A percentile compares a stretch with the other conserved stretches of the same genome.
Conservation (phyloP, 257 asterid species). For the Solanum piurae region DNA sequence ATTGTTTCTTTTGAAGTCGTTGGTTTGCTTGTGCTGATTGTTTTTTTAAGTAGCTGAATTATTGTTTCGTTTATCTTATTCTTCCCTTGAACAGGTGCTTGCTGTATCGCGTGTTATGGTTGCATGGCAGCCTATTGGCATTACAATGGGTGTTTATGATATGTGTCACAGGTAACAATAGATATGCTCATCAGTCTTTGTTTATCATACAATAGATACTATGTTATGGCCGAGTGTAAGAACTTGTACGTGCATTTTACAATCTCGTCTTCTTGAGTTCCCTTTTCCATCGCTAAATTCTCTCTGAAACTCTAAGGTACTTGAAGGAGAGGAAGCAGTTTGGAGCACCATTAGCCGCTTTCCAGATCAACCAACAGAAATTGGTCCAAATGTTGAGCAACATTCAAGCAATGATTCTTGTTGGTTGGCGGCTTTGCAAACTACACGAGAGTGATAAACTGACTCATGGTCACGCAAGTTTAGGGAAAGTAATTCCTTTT, state of each 20-base stretch:
- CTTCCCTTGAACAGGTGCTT: slow-evolving; percentile 57
- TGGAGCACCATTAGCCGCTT: slow-evolving; percentile 94
- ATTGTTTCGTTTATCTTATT: neutral
- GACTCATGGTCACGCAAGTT: slow-evolving; percentile 96
- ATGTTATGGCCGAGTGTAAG: neutral
- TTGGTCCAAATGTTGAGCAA: slow-evolving; percentile 79
- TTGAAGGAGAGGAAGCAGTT: slow-evolving; percentile 94
- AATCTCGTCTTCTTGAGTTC: neutral
- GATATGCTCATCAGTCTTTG: neutral
- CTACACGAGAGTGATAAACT: slow-evolving; percentile 82
- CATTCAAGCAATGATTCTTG: slow-evolving; percentile 77
- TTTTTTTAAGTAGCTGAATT: neutral
- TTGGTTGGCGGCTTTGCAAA: slow-evolving; percentile 98
- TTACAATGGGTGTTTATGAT: slow-evolving; percentile 95
- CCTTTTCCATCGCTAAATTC: neutral
- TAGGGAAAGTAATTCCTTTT: slow-evolving; percentile 61
- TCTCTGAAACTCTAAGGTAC: slow-evolving; percentile 41
- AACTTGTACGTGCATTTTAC: neutral
- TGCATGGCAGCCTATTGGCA: slow-evolving; percentile 98
- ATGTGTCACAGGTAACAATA: slow-evolving; percentile 79
- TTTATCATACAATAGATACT: neutral
- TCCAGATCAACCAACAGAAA: slow-evolving; percentile 90
- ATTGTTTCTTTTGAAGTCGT: neutral
- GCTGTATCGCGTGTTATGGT: slow-evolving; percentile 97
- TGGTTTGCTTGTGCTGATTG: neutral